Evolutionary conservation across 257 asterid species (phyloP).

Genomic region (Solanum bulbocastanum): DNA sequence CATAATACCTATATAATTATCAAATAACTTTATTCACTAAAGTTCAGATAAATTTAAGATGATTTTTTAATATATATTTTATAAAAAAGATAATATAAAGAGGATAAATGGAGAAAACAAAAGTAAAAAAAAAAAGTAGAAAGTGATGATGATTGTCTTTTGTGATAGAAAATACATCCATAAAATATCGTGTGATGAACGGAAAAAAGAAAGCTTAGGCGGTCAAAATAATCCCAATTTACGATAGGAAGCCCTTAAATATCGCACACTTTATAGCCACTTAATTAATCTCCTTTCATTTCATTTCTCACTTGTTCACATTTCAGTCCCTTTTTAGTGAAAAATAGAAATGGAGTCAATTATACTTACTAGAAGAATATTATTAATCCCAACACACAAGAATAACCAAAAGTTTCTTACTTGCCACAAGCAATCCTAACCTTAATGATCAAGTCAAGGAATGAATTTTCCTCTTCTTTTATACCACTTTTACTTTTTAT

Average conservation of each 20-base stretch:
- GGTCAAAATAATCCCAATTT: not conserved
- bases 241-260: not conserved
- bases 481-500: not conserved
- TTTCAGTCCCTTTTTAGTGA: not conserved
- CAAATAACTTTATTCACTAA: not conserved
- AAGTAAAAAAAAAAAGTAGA: not conserved
- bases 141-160: not conserved
- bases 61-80: too few relatives aligned
- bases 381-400: not conserved
- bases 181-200: not conserved
- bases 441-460: constrained; percentile 42
- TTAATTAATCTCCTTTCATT: not conserved
- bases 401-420: constrained; percentile 19
- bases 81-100: not conserved
- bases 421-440: constrained; percentile 49
- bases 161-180: not conserved
- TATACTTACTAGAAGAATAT: not conserved
- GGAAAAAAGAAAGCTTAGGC: not conserved
- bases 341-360: not conserved
- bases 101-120: not conserved
- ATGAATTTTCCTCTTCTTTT: constrained; percentile 8
- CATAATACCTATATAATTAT: not conserved
- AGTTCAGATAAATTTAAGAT: not conserved
- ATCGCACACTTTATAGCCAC: not conserved
- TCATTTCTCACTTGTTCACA: not conserved